phyloP scores from a whole-genome alignment of 108 stramenopile species.

The Cyclotella cryptica region DNA sequence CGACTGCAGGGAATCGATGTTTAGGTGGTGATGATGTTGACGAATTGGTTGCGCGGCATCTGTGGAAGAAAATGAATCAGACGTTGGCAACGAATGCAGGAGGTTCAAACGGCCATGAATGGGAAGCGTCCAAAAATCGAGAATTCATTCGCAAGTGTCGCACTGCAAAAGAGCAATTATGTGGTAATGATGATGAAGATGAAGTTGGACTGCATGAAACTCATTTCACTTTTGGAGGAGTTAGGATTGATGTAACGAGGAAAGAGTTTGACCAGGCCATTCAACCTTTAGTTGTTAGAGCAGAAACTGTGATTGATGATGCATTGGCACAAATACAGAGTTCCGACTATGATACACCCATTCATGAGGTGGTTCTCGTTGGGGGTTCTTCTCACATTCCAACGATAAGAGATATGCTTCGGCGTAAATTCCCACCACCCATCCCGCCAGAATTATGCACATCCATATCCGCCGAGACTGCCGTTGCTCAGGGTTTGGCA shows the following conservation, averaged over 20 bases:
- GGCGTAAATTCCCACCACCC: constrained; percentile 63
- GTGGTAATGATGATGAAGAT: constrained; percentile 53
- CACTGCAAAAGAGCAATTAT: constrained; percentile 76
- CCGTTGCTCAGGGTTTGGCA: constrained; percentile 83
- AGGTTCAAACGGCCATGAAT: constrained; percentile 1
- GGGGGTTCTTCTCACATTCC: constrained; percentile 83
- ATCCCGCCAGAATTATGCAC: constrained; percentile 64
- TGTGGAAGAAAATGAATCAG: constrained; percentile 25
- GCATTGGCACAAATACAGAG: constrained; percentile 34
- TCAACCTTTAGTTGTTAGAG: constrained; percentile 47
- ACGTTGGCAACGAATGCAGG: neutral
- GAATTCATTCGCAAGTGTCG: constrained; percentile 62
- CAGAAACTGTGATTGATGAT: constrained; percentile 48
- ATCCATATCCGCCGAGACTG: constrained; percentile 75
- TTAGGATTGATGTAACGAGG: constrained; percentile 37
- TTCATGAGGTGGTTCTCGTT: constrained; percentile 83
- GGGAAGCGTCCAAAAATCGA: constrained; percentile 36
- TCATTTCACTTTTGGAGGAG: constrained; percentile 28
- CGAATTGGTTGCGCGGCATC: constrained; percentile 50
- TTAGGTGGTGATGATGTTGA: constrained; percentile 90
- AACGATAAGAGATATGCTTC: constrained; percentile 70
- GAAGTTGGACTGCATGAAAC: constrained; percentile 25
- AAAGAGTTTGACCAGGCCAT: constrained; percentile 56
- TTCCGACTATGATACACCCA: constrained; percentile 4
- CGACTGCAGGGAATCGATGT: constrained; percentile 68